Evolutionary conservation across 352 stramenopile species (phyloP).

Genomic region (Phytophthora kernoviae): DNA sequence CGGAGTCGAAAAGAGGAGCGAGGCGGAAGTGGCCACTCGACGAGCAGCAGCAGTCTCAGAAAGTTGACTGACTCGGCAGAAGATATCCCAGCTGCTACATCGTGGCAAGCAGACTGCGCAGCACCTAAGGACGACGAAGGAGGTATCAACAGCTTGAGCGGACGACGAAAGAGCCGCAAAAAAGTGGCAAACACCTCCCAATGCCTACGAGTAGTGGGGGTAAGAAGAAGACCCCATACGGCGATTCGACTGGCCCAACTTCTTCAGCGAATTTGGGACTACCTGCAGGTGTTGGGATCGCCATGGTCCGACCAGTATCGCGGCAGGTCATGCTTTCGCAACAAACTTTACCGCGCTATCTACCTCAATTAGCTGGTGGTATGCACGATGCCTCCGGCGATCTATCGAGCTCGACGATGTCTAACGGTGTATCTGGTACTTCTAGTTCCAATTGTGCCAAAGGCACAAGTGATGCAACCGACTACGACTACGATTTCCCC

Average conservation of each 20-base stretch:
- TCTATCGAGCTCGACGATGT: slow-evolving; percentile 15
- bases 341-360: slow-evolving; percentile 43
- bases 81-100: slow-evolving; percentile 19
- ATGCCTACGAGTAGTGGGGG: slow-evolving; percentile 36
- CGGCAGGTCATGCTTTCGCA: slow-evolving; percentile 43
- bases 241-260: slow-evolving; percentile 2
- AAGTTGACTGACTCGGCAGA: slow-evolving; percentile 41
- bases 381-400: slow-evolving; percentile 26
- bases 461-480: slow-evolving; percentile 13
- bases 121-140: slow-evolving; percentile 45
- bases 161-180: slow-evolving; percentile 47
- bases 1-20: slow-evolving; percentile 45
- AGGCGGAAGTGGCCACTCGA: slow-evolving; percentile 29
- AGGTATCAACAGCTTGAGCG: slow-evolving; percentile 23
- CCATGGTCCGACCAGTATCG: slow-evolving; percentile 49
- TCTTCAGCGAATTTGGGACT: slow-evolving; percentile 24
- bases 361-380: slow-evolving; percentile 46
- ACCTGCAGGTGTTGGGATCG: slow-evolving; percentile 27
- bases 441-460: slow-evolving; percentile 14
- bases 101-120: slow-evolving; percentile 32
- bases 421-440: slow-evolving; percentile 5
- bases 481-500: slow-evolving; percentile 59
- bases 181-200: slow-evolving; percentile 42
- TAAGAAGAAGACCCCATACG: slow-evolving; percentile 43
- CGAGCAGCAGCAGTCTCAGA: slow-evolving; percentile 42